These are phyloP conservation scores for Trichomonascus vanleenenianus DNA, from an alignment of 805 yeast genomes.

Conservation along the genomic window DNA sequence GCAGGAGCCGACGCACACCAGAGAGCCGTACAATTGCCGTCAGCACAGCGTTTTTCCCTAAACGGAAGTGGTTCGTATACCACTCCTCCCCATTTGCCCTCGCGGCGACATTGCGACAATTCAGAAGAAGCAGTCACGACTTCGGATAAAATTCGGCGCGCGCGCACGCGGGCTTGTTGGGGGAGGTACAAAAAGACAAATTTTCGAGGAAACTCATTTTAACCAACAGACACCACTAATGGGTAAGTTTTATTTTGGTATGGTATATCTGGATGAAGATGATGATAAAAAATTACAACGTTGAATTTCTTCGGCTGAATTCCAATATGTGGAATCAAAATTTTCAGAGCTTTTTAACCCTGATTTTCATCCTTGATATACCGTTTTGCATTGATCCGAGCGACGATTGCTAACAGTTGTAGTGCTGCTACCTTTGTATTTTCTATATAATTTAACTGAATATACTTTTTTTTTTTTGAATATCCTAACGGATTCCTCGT, in stretches of 20 bases:
- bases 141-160: too few species aligned
- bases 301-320: conserved; percentile 38
- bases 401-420: background rate
- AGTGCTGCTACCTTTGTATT: background rate
- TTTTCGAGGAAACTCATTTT: too few species aligned
- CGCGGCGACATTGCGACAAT: too few species aligned
- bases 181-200: too few species aligned
- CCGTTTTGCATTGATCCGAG: conserved; percentile 4
- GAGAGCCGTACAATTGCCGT: too few species aligned
- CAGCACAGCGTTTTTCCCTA: too few species aligned
- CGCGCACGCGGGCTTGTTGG: too few species aligned
- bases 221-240: too few species aligned
- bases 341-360: conserved; percentile 38
- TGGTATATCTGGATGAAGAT: conserved; percentile 1
- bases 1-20: too few species aligned
- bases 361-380: conserved; percentile 22
- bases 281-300: conserved; percentile 28
- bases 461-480: background rate
- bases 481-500: background rate
- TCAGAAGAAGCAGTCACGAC: too few species aligned
- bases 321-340: conserved; percentile 26
- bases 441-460: background rate
- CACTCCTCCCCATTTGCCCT: too few species aligned
- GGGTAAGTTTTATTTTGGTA: background rate
- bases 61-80: too few species aligned